These are phyloP conservation scores for Cystobasidium sp. DNA, from an alignment of 1,284 basidiomycete genomes.

Conservation along the genomic window DNA sequence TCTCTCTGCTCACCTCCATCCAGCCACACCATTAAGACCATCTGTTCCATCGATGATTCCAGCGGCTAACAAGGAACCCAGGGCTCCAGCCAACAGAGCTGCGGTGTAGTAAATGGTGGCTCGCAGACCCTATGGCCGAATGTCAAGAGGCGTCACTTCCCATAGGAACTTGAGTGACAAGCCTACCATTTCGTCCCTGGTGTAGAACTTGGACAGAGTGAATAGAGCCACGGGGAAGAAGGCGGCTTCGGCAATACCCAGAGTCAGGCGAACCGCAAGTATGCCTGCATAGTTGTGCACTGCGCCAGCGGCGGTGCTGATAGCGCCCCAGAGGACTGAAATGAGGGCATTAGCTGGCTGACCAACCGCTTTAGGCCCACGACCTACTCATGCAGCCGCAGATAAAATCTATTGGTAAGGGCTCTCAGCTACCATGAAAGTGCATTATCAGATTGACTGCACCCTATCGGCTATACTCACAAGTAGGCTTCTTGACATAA, in stretches of 20 bases:
- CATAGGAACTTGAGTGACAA: neutral
- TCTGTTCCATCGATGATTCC: slow-evolving; percentile 20
- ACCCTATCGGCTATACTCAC: slow-evolving; percentile 50
- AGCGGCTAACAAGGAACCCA: slow-evolving; percentile 13
- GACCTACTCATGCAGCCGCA: slow-evolving; percentile 1
- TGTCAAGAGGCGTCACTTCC: neutral
- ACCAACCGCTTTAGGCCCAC: neutral
- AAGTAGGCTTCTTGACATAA: slow-evolving; percentile 53
- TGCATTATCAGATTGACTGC: neutral
- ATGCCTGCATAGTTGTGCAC: slow-evolving; percentile 54
- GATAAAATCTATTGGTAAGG: neutral
- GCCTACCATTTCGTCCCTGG: slow-evolving; percentile 42
- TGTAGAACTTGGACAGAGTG: slow-evolving; percentile 56
- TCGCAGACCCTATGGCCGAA: neutral
- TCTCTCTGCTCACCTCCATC: slow-evolving; percentile 9
- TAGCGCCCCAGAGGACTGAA: slow-evolving; percentile 49
- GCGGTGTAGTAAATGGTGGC: neutral
- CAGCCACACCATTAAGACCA: neutral
- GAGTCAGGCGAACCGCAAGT: slow-evolving; percentile 54
- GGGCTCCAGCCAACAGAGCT: slow-evolving; percentile 1
- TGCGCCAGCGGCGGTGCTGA: slow-evolving; percentile 51
- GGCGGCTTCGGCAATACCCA: slow-evolving; percentile 55
- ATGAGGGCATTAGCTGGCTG: slow-evolving; percentile 3
- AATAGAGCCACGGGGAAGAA: slow-evolving; percentile 56
- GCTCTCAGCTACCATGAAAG: neutral